Evolutionary conservation across 805 yeast species (phyloP), one percentile per base, ranked within the genome.

Genomic region (Jamesozyma piceae): DNA sequence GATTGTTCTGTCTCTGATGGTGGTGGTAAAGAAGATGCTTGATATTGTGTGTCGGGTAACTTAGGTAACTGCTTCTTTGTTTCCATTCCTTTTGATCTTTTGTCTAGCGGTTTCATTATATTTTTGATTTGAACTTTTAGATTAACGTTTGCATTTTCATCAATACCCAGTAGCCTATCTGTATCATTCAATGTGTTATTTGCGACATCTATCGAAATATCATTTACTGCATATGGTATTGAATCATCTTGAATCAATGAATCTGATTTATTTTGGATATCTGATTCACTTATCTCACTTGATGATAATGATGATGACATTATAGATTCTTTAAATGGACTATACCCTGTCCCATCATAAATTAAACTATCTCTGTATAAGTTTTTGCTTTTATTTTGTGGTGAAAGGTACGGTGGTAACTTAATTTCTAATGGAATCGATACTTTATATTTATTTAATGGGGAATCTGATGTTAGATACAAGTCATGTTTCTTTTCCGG

Each of bases 331-430:
- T 45, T 41, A 31, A 44, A 57, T 6, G 59, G 54, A 29, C 65
- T 65, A 45, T 67, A 67, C 8, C 57, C 57, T 9, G 49, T 47
- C 9, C 72, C 72, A 43, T 67, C 66, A 47, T 52, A 67, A 1
- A 67, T 46, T n/a, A 67, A 48, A 20, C 63, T 58, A 2, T 44
- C 41, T 35, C 65, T 50, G 26, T 47, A 56, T 13, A 5, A 11
- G 5, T 44, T 21, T 44, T 56, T 63, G 3, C 46, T 18, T 45
- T 55, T 62, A 46, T 66, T 65, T 31, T 46, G 42, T 4, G 67
- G 66, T 0, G 70, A 66, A 17, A 67, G 42, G 24, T 47, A 52
- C 4, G 71, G 71, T 9, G 72, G 72, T 8, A 67, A 45, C 3
- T 51, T 44, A 5, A 62, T 54, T 41, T 66, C 66, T 13, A 64